Evolutionary conservation across 176 grass and related monocot species (phyloP).

Genomic region (Pontederia crassipes): DNA sequence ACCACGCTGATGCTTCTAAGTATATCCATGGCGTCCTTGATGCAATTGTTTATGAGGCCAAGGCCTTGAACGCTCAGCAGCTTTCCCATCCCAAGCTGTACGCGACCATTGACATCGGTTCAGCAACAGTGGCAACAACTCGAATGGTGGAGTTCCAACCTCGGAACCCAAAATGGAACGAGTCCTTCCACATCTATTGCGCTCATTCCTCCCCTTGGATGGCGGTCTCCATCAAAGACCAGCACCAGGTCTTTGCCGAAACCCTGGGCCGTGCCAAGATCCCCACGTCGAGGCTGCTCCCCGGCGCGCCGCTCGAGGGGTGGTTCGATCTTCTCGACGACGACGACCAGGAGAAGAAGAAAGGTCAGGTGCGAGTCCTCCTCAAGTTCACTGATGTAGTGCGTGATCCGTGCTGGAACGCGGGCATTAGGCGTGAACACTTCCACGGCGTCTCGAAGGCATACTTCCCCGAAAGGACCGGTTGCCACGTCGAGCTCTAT

Average conservation of each 20-base stretch:
- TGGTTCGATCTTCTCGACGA: slow-evolving; percentile 43
- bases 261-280: slow-evolving; percentile 39
- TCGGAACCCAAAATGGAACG: slow-evolving; percentile 54
- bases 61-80: slow-evolving; percentile 28
- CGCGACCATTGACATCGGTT: slow-evolving; percentile 59
- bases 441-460: slow-evolving; percentile 37
- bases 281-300: slow-evolving; percentile 22
- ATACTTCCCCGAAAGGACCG: slow-evolving; percentile 53
- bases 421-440: slow-evolving; percentile 23
- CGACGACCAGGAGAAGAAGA: slow-evolving; percentile 24
- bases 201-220: slow-evolving; percentile 33
- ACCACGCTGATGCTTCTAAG: not conserved
- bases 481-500: slow-evolving; percentile 54
- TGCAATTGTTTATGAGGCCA: slow-evolving; percentile 52
- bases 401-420: slow-evolving; percentile 46
- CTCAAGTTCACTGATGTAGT: slow-evolving; percentile 28
- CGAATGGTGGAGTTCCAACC: slow-evolving; percentile 55
- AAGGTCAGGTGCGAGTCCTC: slow-evolving; percentile 34
- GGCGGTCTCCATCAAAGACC: slow-evolving; percentile 54
- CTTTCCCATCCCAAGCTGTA: slow-evolving; percentile 46
- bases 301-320: slow-evolving; percentile 25
- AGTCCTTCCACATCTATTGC: slow-evolving; percentile 74
- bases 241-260: slow-evolving; percentile 35
- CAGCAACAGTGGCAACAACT: slow-evolving; percentile 53
- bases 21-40: slow-evolving; percentile 70